Evolutionary conservation across 2,329 filamentous ascomycete species (phyloP).

Genomic region (Diplocarpon mali): DNA sequence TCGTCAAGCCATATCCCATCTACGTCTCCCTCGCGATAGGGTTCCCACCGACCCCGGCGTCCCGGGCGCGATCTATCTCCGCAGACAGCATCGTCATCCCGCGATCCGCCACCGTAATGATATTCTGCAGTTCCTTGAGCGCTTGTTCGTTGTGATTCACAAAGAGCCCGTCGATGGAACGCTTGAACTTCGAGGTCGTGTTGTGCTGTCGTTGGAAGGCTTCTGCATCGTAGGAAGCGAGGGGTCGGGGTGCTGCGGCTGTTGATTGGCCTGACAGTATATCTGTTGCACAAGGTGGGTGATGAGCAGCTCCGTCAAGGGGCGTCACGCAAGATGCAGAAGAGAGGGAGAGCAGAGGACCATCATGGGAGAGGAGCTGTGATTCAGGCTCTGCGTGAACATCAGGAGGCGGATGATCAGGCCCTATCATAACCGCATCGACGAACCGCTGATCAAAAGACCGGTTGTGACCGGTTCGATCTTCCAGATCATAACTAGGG

Average conservation of each 20-base stretch:
- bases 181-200: slow-evolving; percentile 24
- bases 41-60: background rate
- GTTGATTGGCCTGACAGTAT: background rate
- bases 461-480: slow-evolving; percentile 15
- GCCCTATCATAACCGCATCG: slow-evolving; percentile 19
- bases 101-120: slow-evolving; percentile 25
- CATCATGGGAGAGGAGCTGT: background rate
- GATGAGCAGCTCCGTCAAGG: too few relatives aligned
- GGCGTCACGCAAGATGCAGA: background rate
- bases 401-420: background rate
- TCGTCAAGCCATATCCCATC: too few relatives aligned
- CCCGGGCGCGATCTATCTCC: slow-evolving; percentile 13
- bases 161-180: slow-evolving; percentile 26
- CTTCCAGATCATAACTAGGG: slow-evolving; percentile 23
- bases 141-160: slow-evolving; percentile 26
- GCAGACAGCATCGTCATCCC: slow-evolving; percentile 22
- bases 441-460: slow-evolving; percentile 28
- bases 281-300: too few relatives aligned
- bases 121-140: slow-evolving; percentile 22
- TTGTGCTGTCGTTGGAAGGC: slow-evolving; percentile 23
- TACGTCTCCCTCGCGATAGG: background rate
- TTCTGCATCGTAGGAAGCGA: slow-evolving; percentile 21
- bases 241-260: background rate
- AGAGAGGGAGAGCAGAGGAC: background rate
- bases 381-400: background rate